Evolutionary conservation across 2,329 filamentous ascomycete species (phyloP).

Genomic region (Botrytis tulipae): DNA sequence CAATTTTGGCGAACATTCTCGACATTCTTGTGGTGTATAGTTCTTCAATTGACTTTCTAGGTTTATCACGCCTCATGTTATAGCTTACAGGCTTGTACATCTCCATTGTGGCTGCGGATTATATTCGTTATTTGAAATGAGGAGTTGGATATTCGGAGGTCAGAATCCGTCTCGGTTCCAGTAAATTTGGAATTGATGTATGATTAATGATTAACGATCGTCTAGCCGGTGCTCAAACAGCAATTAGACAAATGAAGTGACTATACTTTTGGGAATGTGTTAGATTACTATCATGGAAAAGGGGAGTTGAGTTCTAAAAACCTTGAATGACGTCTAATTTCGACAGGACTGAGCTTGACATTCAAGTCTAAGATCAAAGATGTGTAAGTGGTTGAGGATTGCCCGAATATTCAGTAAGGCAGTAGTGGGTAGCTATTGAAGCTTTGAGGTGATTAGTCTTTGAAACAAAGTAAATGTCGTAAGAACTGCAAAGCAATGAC

Average conservation of each 20-base stretch:
- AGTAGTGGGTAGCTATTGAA: neutral
- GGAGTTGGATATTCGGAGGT: neutral
- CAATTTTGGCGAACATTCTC: neutral
- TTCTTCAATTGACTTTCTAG: rapidly evolving
- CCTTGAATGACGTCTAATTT: neutral
- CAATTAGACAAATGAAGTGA: neutral
- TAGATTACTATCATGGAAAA: neutral
- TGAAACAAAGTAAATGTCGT: neutral
- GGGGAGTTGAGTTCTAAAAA: neutral
- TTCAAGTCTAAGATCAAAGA: neutral
- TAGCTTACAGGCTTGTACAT: neutral
- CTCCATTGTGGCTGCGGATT: neutral
- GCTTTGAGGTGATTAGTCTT: neutral
- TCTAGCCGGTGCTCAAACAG: neutral
- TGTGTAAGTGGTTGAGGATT: neutral
- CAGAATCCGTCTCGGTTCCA: neutral
- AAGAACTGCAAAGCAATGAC: neutral
- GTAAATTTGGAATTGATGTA: neutral
- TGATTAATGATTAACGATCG: neutral
- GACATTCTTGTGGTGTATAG: neutral
- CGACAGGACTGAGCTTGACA: neutral
- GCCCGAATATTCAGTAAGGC: neutral
- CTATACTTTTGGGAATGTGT: neutral
- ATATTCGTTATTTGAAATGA: neutral
- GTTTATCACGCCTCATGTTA: neutral